Percentiles rank a stretch among this genome's conserved stretches.
Evolutionary conservation across 108 stramenopile species (phyloP).

Genomic region (Nitzschia putrida): DNA sequence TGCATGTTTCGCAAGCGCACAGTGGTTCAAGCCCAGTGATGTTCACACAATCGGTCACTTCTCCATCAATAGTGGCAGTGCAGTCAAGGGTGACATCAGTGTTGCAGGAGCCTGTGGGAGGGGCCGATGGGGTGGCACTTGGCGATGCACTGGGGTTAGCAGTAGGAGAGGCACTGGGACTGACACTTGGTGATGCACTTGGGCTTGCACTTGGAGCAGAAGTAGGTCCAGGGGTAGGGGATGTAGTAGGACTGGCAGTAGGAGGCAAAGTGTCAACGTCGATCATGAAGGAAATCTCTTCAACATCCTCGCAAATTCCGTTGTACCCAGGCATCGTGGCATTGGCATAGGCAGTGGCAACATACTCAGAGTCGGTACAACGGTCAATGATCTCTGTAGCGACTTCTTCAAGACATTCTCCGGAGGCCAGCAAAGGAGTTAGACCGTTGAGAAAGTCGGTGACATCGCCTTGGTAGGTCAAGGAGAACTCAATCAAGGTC

Average conservation of each 20-base stretch:
- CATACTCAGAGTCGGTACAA: constrained; percentile 11
- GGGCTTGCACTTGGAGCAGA: not conserved
- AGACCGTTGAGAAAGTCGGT: constrained; percentile 4
- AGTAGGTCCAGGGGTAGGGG: constrained; percentile 21
- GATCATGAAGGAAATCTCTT: constrained; percentile 22
- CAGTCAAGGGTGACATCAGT: constrained; percentile 22
- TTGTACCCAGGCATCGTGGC: constrained; percentile 21
- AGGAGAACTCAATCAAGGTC: constrained; percentile 13
- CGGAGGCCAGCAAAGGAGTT: constrained; percentile 6
- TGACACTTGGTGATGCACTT: not conserved
- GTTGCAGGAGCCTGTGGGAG: constrained; percentile 13
- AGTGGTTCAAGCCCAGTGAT: constrained; percentile 16
- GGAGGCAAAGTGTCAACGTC: constrained; percentile 8
- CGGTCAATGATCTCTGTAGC: constrained; percentile 6
- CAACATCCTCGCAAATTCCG: constrained; percentile 3
- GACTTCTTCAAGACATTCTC: constrained; percentile 13
- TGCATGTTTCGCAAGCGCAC: constrained; percentile 28
- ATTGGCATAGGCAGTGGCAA: constrained; percentile 8
- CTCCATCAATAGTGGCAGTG: constrained; percentile 5
- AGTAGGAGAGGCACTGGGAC: not conserved
- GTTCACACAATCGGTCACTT: constrained; percentile 6
- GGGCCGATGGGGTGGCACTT: constrained; percentile 8
- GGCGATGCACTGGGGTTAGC: not conserved
- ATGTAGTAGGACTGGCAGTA: constrained; percentile 4
- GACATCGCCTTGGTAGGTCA: constrained; percentile 14